Evolutionary conservation across 257 asterid species (phyloP).

Genomic region (Knoxia roxburghii): DNA sequence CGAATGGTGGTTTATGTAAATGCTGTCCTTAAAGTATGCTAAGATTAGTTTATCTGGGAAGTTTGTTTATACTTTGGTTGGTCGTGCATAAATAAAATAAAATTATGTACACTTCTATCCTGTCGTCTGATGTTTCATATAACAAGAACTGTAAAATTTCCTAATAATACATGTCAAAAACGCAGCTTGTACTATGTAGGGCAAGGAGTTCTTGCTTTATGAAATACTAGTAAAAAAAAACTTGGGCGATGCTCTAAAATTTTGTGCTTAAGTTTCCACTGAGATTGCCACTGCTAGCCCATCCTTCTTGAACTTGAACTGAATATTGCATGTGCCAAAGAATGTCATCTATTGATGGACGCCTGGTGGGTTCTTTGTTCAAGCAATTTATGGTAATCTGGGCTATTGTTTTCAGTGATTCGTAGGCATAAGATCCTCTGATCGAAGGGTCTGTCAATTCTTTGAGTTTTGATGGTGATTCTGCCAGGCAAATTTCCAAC

Average conservation of each 20-base stretch:
- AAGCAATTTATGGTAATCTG: constrained; percentile 78
- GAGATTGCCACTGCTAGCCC: constrained; percentile 73
- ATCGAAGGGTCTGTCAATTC: constrained; percentile 75
- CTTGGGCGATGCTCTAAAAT: constrained; percentile 20
- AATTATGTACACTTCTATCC: background rate
- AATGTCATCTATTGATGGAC: constrained; percentile 92
- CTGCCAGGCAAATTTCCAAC: constrained; percentile 79
- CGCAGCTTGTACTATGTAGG: background rate
- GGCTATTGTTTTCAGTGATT: constrained; percentile 69
- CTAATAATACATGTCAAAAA: background rate
- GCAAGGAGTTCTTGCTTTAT: constrained; percentile 2
- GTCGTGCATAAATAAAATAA: background rate
- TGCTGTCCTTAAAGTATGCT: background rate
- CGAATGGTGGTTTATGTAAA: too few relatives aligned
- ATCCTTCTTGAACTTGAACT: constrained; percentile 95
- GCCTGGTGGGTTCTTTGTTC: constrained; percentile 46
- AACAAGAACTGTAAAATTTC: background rate
- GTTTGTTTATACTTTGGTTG: background rate
- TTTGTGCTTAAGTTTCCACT: constrained; percentile 51
- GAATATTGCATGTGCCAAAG: constrained; percentile 99
- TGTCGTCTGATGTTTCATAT: background rate
- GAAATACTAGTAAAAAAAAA: background rate
- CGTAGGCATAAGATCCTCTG: constrained; percentile 79
- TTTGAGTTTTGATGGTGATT: constrained; percentile 62
- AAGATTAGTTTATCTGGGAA: background rate